Percentiles rank a stretch among this genome's conserved stretches.
Conservation (phyloP, 2,329 filamentous ascomycete genomes). For the Penicillium decumbens region DNA sequence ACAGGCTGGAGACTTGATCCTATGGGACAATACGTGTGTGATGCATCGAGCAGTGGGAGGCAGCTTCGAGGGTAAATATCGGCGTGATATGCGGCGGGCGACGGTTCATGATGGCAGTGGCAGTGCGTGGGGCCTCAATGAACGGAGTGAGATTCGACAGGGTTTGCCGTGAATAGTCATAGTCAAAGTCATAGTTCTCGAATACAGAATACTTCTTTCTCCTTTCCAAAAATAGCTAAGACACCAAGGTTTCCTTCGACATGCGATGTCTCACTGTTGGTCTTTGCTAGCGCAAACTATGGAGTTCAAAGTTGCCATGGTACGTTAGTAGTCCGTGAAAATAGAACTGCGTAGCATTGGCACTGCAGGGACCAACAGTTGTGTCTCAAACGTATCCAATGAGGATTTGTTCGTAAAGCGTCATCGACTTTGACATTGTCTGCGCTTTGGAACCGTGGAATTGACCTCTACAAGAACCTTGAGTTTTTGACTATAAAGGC, state of each 20-base stretch:
- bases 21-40: constrained; percentile 58
- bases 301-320: too few species aligned
- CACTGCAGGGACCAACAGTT: not conserved
- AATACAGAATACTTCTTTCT: not conserved
- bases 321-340: too few species aligned
- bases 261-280: not conserved
- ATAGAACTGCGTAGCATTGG: not conserved
- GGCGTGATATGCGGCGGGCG: constrained; percentile 53
- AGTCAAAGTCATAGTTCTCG: not conserved
- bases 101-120: constrained; percentile 51
- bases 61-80: constrained; percentile 46
- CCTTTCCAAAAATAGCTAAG: not conserved
- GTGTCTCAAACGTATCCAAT: not conserved
- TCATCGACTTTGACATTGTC: not conserved
- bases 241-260: not conserved
- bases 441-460: not conserved
- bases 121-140: constrained; percentile 45
- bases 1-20: constrained; percentile 48
- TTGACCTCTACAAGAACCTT: not conserved
- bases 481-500: not conserved
- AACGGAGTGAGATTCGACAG: constrained; percentile 25
- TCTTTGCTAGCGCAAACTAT: too few species aligned
- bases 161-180: constrained; percentile 23
- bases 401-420: not conserved
- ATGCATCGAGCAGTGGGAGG: constrained; percentile 53